Percentiles rank a stretch among this genome's conserved stretches.
These are phyloP conservation scores for Neurospora sp. DNA, from an alignment of 495 filamentous ascomycete genomes.

Conservation along the genomic window DNA sequence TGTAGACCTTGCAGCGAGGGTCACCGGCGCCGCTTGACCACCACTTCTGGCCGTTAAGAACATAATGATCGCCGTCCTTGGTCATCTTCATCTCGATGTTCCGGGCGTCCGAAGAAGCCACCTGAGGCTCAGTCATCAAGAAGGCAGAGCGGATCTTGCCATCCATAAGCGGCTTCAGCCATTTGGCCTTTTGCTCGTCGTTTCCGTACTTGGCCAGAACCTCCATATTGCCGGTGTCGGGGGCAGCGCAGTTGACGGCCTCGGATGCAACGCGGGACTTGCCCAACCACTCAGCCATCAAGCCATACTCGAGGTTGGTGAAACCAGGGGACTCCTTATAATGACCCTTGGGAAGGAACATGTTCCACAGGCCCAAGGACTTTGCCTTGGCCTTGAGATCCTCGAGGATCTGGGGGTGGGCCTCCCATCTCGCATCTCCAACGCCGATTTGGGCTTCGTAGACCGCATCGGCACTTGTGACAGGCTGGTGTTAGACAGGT, in stretches of 20 bases:
- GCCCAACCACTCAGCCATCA: conserved; percentile 87
- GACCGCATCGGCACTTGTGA: conserved; percentile 54
- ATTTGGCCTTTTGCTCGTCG: conserved; percentile 77
- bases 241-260: conserved; percentile 83
- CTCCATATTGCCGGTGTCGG: conserved; percentile 95
- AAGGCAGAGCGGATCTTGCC: conserved; percentile 83
- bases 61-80: conserved; percentile 69
- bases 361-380: conserved; percentile 90
- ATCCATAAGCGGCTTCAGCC: conserved; percentile 74
- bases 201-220: conserved; percentile 89
- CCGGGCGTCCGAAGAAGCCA: conserved; percentile 77
- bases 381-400: conserved; percentile 76
- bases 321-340: conserved; percentile 90
- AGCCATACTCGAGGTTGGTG: conserved; percentile 81
- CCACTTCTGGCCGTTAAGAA: conserved; percentile 94
- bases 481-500: conserved; percentile 6
- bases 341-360: conserved; percentile 91
- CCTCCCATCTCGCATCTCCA: conserved; percentile 61
- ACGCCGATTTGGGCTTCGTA: conserved; percentile 69
- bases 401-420: conserved; percentile 73
- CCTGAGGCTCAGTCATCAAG: conserved; percentile 84
- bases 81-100: conserved; percentile 79
- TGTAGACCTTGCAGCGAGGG: conserved; percentile 78
- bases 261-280: conserved; percentile 70
- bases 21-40: conserved; percentile 91